A percentile compares a stretch with the other conserved stretches of the same genome.
phyloP scores from a whole-genome alignment of 768 basidiomycete genomes.

The Tephrocybe sp. region DNA sequence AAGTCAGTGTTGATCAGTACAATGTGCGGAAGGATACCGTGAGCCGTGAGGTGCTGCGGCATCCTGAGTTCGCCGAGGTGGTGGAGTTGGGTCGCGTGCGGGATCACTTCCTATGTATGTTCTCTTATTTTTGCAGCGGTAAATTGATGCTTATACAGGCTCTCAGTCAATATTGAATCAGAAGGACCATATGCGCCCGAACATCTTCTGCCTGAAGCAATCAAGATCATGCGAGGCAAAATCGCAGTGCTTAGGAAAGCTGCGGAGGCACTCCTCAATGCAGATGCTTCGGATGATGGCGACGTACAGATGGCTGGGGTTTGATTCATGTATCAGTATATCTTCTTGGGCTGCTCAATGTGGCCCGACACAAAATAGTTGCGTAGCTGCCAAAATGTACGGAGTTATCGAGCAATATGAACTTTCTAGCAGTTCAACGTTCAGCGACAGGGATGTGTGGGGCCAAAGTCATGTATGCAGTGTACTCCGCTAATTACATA shows the following conservation, averaged over 20 bases:
- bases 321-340: slow-evolving; percentile 8
- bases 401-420: no score
- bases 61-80: slow-evolving; percentile 83
- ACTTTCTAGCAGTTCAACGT: no score
- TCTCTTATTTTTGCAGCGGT: background rate
- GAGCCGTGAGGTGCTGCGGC: slow-evolving; percentile 87
- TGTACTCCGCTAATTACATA: no score
- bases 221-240: slow-evolving; percentile 81
- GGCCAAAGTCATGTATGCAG: no score
- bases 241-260: slow-evolving; percentile 57
- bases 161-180: slow-evolving; percentile 82
- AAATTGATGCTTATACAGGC: background rate
- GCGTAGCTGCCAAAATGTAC: no score
- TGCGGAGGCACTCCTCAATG: slow-evolving; percentile 53
- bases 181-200: slow-evolving; percentile 87
- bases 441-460: no score
- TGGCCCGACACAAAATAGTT: no score
- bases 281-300: slow-evolving; percentile 28
- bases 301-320: slow-evolving; percentile 56
- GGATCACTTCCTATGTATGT: slow-evolving; percentile 90
- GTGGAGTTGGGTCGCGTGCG: slow-evolving; percentile 84
- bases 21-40: slow-evolving; percentile 84
- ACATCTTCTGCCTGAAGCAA: slow-evolving; percentile 75
- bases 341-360: no score
- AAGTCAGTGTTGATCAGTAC: slow-evolving; percentile 58